A percentile compares a stretch with the other conserved stretches of the same genome.
These are phyloP conservation scores for Colletotrichum camelliae DNA, from an alignment of 2,329 filamentous ascomycete species.

Conservation along the genomic window DNA sequence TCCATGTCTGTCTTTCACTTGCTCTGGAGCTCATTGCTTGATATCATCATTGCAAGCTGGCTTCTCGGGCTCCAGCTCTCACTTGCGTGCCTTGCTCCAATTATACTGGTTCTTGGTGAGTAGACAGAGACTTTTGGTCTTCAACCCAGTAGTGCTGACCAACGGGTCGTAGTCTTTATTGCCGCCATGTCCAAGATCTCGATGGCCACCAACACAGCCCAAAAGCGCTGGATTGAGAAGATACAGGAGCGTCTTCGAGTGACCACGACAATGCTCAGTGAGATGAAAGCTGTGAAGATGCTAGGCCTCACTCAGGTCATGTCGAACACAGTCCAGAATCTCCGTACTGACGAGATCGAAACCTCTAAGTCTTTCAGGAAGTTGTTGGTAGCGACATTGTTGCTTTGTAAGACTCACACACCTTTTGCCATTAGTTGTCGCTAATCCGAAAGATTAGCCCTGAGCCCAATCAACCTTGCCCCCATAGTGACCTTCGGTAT, in stretches of 20 bases:
- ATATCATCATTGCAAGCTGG: constrained; percentile 33
- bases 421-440: not conserved
- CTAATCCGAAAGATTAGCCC: constrained; percentile 5
- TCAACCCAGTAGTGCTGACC: not conserved
- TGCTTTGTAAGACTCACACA: constrained; percentile 22
- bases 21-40: constrained; percentile 31
- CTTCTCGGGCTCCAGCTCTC: constrained; percentile 33
- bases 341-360: constrained; percentile 33
- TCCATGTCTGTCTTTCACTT: constrained; percentile 29
- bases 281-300: constrained; percentile 53
- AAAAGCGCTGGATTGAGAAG: constrained; percentile 44
- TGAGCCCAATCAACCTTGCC: constrained; percentile 24
- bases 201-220: constrained; percentile 24
- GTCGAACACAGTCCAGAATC: constrained; percentile 27
- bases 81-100: constrained; percentile 28
- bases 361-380: constrained; percentile 32
- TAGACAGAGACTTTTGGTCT: not conserved
- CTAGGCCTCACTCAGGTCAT: constrained; percentile 35
- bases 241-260: constrained; percentile 47
- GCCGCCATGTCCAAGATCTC: constrained; percentile 22
- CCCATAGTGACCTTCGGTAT: constrained; percentile 30
- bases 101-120: constrained; percentile 26
- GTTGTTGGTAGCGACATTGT: constrained; percentile 24
- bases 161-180: constrained; percentile 20
- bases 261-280: constrained; percentile 44